A percentile compares a stretch with the other conserved stretches of the same genome.
Conservation (phyloP, 2,329 filamentous ascomycete genomes). For the Orbilia quercus region DNA sequence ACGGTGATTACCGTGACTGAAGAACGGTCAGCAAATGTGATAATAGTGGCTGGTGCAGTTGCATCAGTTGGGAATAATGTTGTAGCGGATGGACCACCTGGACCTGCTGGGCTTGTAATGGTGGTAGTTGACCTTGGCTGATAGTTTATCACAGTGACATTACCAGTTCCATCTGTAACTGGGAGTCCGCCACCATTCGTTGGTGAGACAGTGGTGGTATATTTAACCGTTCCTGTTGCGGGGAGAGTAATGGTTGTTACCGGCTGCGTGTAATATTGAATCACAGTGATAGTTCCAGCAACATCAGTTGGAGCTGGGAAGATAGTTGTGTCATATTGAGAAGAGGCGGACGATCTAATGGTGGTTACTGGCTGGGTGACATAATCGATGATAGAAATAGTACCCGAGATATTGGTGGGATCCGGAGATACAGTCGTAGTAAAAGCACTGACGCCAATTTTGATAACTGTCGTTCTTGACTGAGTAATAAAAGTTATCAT, state of each 20-base stretch:
- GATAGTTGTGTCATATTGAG: constrained; percentile 3
- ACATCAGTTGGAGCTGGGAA: constrained; percentile 9
- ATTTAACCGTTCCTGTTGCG: background rate
- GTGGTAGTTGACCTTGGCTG: background rate
- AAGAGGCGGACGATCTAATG: constrained; percentile 4
- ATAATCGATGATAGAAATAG: background rate
- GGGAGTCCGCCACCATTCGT: background rate
- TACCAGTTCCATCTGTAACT: constrained; percentile 4
- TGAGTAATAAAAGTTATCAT: constrained; percentile 4
- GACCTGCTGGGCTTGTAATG: background rate
- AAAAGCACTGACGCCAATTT: background rate
- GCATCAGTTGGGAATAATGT: constrained; percentile 1
- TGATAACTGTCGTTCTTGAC: constrained; percentile 2
- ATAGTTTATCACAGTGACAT: constrained; percentile 14
- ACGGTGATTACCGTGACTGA: background rate
- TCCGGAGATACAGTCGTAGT: constrained; percentile 8
- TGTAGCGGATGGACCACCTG: background rate
- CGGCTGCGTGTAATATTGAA: constrained; percentile 17
- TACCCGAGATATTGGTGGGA: constrained; percentile 5
- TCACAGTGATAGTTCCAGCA: constrained; percentile 18
- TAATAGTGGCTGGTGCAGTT: background rate
- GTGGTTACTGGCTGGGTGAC: constrained; percentile 6
- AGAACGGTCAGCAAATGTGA: background rate
- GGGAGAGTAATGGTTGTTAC: background rate
- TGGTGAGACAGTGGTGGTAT: background rate